Evolutionary conservation across 441 rosid genomes (phyloP).

Genomic region (Rhodomyrtus psidioides): DNA sequence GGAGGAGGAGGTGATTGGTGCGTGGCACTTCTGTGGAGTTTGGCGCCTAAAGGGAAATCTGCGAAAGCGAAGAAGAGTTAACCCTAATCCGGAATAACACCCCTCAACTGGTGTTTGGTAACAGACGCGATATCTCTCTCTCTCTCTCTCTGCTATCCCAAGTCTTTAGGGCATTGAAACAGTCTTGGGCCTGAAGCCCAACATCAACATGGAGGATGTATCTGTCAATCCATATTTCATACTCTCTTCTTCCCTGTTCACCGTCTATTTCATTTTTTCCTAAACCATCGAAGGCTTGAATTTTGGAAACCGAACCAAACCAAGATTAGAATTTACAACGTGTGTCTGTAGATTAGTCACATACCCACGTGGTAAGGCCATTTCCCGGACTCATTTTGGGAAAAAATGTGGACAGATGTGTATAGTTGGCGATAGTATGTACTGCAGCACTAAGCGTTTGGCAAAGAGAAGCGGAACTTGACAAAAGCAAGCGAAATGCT

Average conservation of each 20-base stretch:
- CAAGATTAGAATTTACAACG: background rate
- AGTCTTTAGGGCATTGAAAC: background rate
- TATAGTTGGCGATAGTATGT: background rate
- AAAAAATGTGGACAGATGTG: background rate
- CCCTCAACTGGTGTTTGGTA: conserved; percentile 36
- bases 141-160: background rate
- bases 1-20: background rate
- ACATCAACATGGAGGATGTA: background rate
- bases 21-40: conserved; percentile 9
- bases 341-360: background rate
- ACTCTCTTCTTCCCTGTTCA: background rate
- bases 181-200: background rate
- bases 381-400: background rate
- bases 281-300: background rate
- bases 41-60: conserved; percentile 30
- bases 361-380: background rate
- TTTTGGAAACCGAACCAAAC: background rate
- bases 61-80: conserved; percentile 29
- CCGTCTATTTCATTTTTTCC: background rate
- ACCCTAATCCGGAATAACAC: conserved; percentile 56
- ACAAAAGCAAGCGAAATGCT: background rate
- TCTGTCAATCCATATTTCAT: background rate
- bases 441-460: background rate
- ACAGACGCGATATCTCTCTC: conserved; percentile 20
- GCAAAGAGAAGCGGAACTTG: background rate